Evolutionary conservation across 2,329 filamentous ascomycete genomes (phyloP).

Genomic region (Beauveria bassiana): DNA sequence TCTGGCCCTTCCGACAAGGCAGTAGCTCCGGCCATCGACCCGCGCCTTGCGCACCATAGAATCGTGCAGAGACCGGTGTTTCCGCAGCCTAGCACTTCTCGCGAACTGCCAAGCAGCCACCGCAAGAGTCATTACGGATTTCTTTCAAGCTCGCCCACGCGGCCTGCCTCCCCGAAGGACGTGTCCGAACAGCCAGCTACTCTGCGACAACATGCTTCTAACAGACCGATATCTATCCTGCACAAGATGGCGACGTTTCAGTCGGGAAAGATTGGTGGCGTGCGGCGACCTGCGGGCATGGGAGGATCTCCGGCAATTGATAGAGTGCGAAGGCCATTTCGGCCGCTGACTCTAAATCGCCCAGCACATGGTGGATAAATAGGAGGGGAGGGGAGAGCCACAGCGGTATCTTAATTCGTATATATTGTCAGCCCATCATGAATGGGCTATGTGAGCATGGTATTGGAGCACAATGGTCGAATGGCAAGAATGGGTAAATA

Average conservation of each 20-base stretch:
- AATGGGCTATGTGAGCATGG: too few species aligned
- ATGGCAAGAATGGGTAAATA: too few species aligned
- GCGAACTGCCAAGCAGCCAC: slow-evolving; percentile 17
- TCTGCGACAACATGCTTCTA: slow-evolving; percentile 19
- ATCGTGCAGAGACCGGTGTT: slow-evolving; percentile 30
- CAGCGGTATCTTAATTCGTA: background rate
- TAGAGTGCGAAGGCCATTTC: slow-evolving; percentile 47
- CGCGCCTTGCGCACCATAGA: slow-evolving; percentile 31
- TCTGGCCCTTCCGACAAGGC: slow-evolving; percentile 18
- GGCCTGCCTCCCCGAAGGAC: slow-evolving; percentile 19
- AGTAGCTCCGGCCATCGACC: slow-evolving; percentile 21
- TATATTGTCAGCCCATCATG: background rate
- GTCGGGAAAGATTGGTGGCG: slow-evolving; percentile 25
- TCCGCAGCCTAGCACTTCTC: slow-evolving; percentile 24
- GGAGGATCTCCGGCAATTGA: slow-evolving; percentile 42
- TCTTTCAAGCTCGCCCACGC: slow-evolving; percentile 50
- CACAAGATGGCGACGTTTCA: slow-evolving; percentile 46
- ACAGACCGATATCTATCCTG: slow-evolving; percentile 33
- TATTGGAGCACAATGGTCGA: too few species aligned
- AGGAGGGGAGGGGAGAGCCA: background rate
- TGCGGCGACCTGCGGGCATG: slow-evolving; percentile 38
- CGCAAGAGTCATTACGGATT: slow-evolving; percentile 42
- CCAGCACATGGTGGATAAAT: slow-evolving; percentile 13
- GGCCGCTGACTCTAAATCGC: slow-evolving; percentile 46
- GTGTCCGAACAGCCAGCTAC: slow-evolving; percentile 14